Percentiles rank a stretch among this genome's conserved stretches.
Evolutionary conservation across 1,139 yeast species (phyloP).

Genomic region (Waltiozyma sp.): DNA sequence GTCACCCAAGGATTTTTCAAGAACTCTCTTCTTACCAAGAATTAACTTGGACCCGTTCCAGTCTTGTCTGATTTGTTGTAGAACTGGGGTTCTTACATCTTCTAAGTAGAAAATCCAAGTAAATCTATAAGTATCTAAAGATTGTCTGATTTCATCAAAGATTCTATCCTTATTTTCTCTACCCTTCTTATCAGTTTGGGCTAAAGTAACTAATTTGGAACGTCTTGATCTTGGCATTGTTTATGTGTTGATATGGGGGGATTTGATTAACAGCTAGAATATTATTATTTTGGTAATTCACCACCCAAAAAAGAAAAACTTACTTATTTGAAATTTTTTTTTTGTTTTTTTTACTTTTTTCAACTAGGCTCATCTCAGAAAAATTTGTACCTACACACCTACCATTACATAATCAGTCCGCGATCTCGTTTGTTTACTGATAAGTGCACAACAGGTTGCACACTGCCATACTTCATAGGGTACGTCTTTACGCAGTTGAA

Average conservation of each 20-base stretch:
- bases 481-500: too few species aligned
- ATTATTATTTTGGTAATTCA: too few species aligned
- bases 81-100: conserved; percentile 91
- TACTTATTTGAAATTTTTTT: neutral
- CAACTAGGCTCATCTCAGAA: neutral
- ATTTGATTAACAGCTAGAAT: neutral
- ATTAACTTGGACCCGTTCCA: conserved; percentile 86
- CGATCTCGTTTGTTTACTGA: neutral
- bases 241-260: neutral
- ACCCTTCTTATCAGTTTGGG: conserved; percentile 94
- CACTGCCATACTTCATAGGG: neutral
- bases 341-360: neutral
- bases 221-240: conserved; percentile 91
- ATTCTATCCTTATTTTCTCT: conserved; percentile 84
- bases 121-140: conserved; percentile 66
- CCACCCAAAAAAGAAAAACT: too few species aligned
- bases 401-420: neutral
- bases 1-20: conserved; percentile 86
- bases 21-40: conserved; percentile 86
- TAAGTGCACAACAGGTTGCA: too few species aligned
- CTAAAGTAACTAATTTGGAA: conserved; percentile 86
- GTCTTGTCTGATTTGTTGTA: conserved; percentile 83
- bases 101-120: conserved; percentile 81
- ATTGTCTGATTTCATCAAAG: conserved; percentile 79
- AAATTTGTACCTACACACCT: neutral